Evolutionary conservation across 2,329 filamentous ascomycete species (phyloP).

Genomic region (Pseudogymnoascus sp.): DNA sequence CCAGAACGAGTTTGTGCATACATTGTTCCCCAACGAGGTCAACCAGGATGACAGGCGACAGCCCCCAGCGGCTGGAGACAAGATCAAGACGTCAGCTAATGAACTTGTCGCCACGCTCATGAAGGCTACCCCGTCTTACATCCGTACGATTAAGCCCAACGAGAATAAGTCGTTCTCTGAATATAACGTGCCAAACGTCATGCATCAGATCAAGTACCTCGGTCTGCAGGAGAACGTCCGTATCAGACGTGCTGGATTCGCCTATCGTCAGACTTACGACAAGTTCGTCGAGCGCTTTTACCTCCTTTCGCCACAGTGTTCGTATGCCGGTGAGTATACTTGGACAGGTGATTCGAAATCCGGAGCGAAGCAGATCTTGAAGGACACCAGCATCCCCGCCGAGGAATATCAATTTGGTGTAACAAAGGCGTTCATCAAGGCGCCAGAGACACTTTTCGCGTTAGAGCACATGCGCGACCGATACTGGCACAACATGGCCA

Average conservation of each 20-base stretch:
- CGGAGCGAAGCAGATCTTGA: constrained; percentile 85
- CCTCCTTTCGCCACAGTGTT: constrained; percentile 85
- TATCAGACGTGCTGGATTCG: constrained; percentile 91
- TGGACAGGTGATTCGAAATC: constrained; percentile 85
- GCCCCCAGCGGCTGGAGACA: constrained; percentile 90
- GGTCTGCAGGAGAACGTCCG: constrained; percentile 99
- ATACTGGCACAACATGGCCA: constrained; percentile 99
- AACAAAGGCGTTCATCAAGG: constrained; percentile 96
- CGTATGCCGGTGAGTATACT: constrained; percentile 94
- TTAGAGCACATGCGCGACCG: constrained; percentile 95
- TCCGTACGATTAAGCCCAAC: constrained; percentile 98
- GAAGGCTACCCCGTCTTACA: constrained; percentile 96
- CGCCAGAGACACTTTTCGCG: constrained; percentile 92
- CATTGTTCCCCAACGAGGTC: constrained; percentile 83
- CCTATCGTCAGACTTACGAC: constrained; percentile 93
- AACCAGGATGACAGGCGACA: constrained; percentile 93
- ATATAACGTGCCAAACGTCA: constrained; percentile 83
- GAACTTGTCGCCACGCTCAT: constrained; percentile 90
- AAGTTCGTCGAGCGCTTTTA: constrained; percentile 98
- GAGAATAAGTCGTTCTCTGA: constrained; percentile 95
- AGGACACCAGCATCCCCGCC: constrained; percentile 88
- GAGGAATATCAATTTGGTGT: constrained; percentile 98
- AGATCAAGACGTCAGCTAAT: constrained; percentile 91
- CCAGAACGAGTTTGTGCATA: constrained; percentile 77
- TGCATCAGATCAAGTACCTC: constrained; percentile 98